These are phyloP conservation scores for Micromonas pusilla DNA, from an alignment of 139 green algal genomes.

Conservation along the genomic window DNA sequence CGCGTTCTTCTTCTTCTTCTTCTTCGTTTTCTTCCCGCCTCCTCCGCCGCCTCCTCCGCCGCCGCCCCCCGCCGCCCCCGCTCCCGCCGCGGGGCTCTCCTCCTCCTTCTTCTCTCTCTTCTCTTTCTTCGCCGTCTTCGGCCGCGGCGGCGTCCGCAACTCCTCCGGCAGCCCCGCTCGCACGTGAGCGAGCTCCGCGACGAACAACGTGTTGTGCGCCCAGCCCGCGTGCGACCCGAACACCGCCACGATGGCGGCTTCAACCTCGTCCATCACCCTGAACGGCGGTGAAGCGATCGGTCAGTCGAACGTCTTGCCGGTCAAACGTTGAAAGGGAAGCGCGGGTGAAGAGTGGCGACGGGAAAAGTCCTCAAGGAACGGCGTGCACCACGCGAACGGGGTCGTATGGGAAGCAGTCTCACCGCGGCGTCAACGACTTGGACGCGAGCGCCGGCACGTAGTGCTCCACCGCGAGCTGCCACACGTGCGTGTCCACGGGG, in stretches of 20 bases:
- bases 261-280: slow-evolving; percentile 46
- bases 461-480: slow-evolving; percentile 56
- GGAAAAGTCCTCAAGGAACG: too few species aligned
- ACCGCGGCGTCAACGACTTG: slow-evolving; percentile 67
- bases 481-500: slow-evolving; percentile 96
- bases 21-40: neutral
- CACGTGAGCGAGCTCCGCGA: slow-evolving; percentile 57
- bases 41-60: too few species aligned
- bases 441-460: slow-evolving; percentile 64
- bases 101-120: neutral
- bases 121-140: neutral
- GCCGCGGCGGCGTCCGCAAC: slow-evolving; percentile 7
- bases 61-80: neutral
- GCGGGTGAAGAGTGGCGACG: too few species aligned
- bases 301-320: too few species aligned
- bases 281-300: too few species aligned
- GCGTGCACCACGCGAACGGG: too few species aligned
- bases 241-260: slow-evolving; percentile 51
- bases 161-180: slow-evolving; percentile 11
- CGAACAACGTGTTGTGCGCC: slow-evolving; percentile 87
- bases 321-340: too few species aligned
- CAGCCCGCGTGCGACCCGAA: slow-evolving; percentile 83
- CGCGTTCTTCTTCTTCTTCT: neutral
- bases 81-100: neutral
- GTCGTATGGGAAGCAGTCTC: too few species aligned